phyloP scores from a whole-genome alignment of 331 rosid species.

The Telfairia occidentalis region DNA sequence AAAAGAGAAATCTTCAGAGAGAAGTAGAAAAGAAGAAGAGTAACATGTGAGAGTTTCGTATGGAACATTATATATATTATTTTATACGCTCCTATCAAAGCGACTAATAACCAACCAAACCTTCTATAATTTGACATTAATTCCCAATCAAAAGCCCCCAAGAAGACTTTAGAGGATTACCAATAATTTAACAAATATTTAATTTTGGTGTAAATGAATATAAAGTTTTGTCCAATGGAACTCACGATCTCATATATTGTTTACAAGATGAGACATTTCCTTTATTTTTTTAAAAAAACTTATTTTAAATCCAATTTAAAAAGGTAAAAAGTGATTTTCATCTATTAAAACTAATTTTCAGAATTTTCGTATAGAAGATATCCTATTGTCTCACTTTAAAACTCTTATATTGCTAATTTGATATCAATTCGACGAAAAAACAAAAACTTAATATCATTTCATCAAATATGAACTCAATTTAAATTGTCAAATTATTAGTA shows the following conservation, averaged over 20 bases:
- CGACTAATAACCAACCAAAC: conserved; percentile 13
- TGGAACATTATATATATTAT: background rate
- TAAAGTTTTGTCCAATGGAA: background rate
- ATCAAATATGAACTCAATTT: too few species aligned
- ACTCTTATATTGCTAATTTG: too few species aligned
- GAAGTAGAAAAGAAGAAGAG: background rate
- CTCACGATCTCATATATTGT: background rate
- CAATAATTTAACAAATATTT: background rate
- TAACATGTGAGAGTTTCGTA: conserved; percentile 8
- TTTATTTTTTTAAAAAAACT: too few species aligned
- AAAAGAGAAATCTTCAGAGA: background rate
- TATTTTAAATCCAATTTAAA: too few species aligned
- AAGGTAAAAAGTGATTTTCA: too few species aligned
- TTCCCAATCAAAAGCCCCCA: background rate
- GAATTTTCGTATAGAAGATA: too few species aligned
- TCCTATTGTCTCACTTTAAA: too few species aligned
- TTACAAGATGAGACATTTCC: background rate
- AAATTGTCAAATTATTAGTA: too few species aligned
- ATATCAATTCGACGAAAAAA: too few species aligned
- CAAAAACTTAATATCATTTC: too few species aligned
- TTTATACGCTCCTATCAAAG: conserved; percentile 1
- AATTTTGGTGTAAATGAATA: background rate
- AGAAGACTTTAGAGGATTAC: background rate
- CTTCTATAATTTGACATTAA: conserved; percentile 9
- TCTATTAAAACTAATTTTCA: too few species aligned